phyloP scores from a whole-genome alignment of 805 yeast genomes.

The Candida namnaoensis region DNA sequence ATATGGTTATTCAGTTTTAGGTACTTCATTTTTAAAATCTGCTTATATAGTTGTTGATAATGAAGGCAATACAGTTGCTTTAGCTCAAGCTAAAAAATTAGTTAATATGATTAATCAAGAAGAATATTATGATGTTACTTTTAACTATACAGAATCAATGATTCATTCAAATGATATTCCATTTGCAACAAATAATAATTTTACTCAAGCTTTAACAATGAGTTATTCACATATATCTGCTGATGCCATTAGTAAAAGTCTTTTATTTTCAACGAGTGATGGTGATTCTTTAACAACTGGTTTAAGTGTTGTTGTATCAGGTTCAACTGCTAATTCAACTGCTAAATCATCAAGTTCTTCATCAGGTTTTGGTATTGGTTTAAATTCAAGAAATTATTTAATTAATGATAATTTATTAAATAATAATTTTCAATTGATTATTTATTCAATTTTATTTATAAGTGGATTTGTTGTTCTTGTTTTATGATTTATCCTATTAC shows the following conservation, averaged over 20 bases:
- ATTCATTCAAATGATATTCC: conserved; percentile 40
- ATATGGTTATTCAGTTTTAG: conserved; percentile 46
- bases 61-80: conserved; percentile 44
- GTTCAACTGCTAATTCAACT: too few species aligned
- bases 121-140: not conserved
- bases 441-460: too few species aligned
- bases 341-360: too few species aligned
- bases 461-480: too few species aligned
- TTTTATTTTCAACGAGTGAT: not conserved
- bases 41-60: conserved; percentile 58
- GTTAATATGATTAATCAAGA: conserved; percentile 7
- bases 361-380: too few species aligned
- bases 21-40: conserved; percentile 45
- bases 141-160: conserved; percentile 6
- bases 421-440: too few species aligned
- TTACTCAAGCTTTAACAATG: conserved; percentile 9
- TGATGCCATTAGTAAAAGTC: not conserved
- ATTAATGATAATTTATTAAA: too few species aligned
- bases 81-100: conserved; percentile 37
- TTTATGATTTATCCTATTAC: too few species aligned
- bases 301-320: not conserved
- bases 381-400: too few species aligned
- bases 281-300: not conserved
- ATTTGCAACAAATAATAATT: conserved; percentile 31
- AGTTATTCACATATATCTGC: not conserved